Conservation (phyloP, 1,284 basidiomycete genomes). For the Moesziomyces parantarcticus region DNA sequence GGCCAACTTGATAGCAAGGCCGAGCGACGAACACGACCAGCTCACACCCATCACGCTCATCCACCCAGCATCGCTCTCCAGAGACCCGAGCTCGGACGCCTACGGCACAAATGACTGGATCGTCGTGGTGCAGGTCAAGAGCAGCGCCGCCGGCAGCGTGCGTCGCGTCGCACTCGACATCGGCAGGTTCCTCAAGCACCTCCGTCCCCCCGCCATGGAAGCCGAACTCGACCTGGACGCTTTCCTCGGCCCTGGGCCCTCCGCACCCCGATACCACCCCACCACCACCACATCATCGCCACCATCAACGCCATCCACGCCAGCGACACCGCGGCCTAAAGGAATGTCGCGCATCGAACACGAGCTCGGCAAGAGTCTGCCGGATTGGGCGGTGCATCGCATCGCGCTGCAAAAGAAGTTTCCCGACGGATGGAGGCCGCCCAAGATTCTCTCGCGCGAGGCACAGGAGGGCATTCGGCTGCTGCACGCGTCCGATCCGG, state of each 20-base stretch:
- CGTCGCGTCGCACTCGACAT: constrained; percentile 54
- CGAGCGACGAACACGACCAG: constrained; percentile 41
- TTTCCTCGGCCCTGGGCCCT: constrained; percentile 47
- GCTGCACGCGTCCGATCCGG: constrained; percentile 59
- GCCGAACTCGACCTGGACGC: constrained; percentile 48
- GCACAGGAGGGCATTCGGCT: constrained; percentile 63
- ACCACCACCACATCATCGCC: neutral
- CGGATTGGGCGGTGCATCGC: constrained; percentile 56
- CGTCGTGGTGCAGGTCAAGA: constrained; percentile 60
- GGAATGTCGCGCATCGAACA: constrained; percentile 61
- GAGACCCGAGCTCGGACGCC: constrained; percentile 39
- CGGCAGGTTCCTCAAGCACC: constrained; percentile 46
- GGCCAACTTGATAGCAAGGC: constrained; percentile 47
- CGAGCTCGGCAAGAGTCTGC: constrained; percentile 51
- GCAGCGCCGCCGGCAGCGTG: constrained; percentile 52
- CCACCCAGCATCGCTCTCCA: constrained; percentile 48
- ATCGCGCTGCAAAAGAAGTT: constrained; percentile 57
- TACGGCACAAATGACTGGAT: constrained; percentile 59
- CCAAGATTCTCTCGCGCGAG: constrained; percentile 61
- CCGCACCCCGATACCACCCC: constrained; percentile 25
- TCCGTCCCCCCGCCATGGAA: constrained; percentile 27
- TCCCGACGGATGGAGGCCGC: constrained; percentile 63
- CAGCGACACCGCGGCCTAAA: constrained; percentile 33
- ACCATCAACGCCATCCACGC: constrained; percentile 6
- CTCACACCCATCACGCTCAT: constrained; percentile 54